These are phyloP conservation scores for Oenanthe javanica DNA, from an alignment of 140 eudicot species.

Conservation along the genomic window DNA sequence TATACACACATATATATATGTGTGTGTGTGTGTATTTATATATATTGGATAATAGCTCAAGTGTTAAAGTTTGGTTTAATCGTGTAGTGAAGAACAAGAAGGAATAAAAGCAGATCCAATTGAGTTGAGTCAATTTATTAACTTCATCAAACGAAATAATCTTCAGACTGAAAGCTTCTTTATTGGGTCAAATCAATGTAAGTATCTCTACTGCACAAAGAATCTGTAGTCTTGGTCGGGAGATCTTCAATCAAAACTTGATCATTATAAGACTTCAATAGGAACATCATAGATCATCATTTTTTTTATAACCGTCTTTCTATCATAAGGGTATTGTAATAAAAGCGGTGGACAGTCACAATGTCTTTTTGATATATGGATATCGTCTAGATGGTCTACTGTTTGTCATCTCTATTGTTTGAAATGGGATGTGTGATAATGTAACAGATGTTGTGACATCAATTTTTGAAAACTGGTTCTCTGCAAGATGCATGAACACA, in stretches of 20 bases:
- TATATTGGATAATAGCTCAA: background rate
- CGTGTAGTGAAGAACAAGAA: constrained; percentile 83
- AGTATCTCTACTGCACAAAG: constrained; percentile 22
- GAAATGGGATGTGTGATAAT: constrained; percentile 2
- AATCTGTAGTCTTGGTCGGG: background rate
- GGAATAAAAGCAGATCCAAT: constrained; percentile 74
- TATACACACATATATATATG: background rate
- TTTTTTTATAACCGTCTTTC: background rate
- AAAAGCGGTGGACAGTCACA: background rate
- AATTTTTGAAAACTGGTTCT: constrained; percentile 84
- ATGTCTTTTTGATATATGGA: background rate
- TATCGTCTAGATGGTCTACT: background rate
- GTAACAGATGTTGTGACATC: constrained; percentile 77
- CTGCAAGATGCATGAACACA: constrained; percentile 79
- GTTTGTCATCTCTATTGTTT: constrained; percentile 1
- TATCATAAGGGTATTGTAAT: background rate
- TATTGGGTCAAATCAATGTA: constrained; percentile 77
- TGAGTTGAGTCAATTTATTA: constrained; percentile 63
- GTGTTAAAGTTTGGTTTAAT: constrained; percentile 10
- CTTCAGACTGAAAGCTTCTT: constrained; percentile 71
- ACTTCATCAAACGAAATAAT: constrained; percentile 67
- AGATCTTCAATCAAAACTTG: background rate
- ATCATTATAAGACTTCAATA: background rate
- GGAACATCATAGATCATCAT: background rate
- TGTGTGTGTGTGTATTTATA: too few species aligned